Evolutionary conservation across 352 stramenopile genomes (phyloP).

Genomic region (Globisporangium nunn): DNA sequence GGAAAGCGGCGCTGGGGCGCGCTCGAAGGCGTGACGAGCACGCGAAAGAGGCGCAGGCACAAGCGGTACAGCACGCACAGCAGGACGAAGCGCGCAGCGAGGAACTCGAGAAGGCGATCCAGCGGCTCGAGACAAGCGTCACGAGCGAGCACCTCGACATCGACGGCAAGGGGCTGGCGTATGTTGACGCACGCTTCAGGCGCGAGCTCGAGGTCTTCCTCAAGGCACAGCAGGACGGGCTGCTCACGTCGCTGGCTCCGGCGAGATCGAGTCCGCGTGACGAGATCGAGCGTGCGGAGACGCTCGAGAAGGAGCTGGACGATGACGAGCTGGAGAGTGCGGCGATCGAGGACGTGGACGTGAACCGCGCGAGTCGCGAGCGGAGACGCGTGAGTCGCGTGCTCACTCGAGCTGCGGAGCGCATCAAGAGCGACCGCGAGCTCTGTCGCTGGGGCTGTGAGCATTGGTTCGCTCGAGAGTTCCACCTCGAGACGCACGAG

Average conservation of each 20-base stretch:
- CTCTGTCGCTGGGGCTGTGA: constrained; percentile 61
- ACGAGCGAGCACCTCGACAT: constrained; percentile 47
- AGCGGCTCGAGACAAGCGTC: constrained; percentile 41
- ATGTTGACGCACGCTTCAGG: constrained; percentile 53
- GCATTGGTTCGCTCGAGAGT: constrained; percentile 35
- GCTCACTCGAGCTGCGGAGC: constrained; percentile 31
- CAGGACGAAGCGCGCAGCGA: constrained; percentile 24
- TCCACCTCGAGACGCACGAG: constrained; percentile 45
- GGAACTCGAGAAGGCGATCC: constrained; percentile 30
- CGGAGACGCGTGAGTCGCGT: constrained; percentile 53
- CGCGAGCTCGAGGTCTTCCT: constrained; percentile 56
- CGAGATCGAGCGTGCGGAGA: constrained; percentile 38
- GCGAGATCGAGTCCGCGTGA: constrained; percentile 16
- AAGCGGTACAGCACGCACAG: constrained; percentile 11
- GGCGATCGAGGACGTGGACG: constrained; percentile 37
- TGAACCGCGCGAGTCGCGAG: constrained; percentile 27
- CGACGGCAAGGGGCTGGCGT: constrained; percentile 33
- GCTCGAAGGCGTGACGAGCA: constrained; percentile 31
- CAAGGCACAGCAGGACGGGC: constrained; percentile 21
- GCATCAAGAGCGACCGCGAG: constrained; percentile 22
- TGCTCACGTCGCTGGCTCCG: constrained; percentile 35
- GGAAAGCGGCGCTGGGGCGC: constrained; percentile 50
- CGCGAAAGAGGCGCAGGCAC: constrained; percentile 16
- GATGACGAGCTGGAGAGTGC: constrained; percentile 43
- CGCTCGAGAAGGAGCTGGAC: constrained; percentile 32